Base-by-base conservation (phyloP, 78 protist genomes). In the Dictyostelium firmibasis region DNA sequence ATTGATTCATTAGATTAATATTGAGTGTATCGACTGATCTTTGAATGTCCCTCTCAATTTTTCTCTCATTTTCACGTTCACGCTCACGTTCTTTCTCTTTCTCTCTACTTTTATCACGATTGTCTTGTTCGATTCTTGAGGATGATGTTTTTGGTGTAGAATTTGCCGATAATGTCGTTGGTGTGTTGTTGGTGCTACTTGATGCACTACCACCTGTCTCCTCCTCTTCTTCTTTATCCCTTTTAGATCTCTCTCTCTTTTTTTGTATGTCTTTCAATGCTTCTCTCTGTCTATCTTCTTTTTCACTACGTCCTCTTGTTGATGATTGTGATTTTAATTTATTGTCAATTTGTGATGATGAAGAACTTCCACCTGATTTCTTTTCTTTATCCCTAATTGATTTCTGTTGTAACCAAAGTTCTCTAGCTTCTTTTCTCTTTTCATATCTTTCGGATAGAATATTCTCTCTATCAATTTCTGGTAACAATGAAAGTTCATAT, bases 381-480 rank as follows among this genome's bases (percentile, higher is more conserved):
- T 83, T 83, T 6, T 29, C 76, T 36, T 38, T 29, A 13, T 86
- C 81, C 53, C 35, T 38, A 8, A 23, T 29, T 57, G 67, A 57
- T 77, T 88, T 77, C 64, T 79, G 60, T 88, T 60, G 72, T 36
- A 74, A 9, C 83, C 81, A 85, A 35, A 27, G 82, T 64, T 88
- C 93, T 44, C 50, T 76, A 27, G 75, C 38, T 31, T 88, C 83
- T 64, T 76, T 88, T 88, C 93, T 88, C 29, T 67, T 35, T 62
- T 88, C 93, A 60, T 79, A 88, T 78, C 93, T 78, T 29, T 10
- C 33, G 14, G 86, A 57, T 33, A 88, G 16, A 29, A 88, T 78
- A 11, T 88, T 79, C 79, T 88, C 93, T 88, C 93, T 88, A 29
- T 88, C 93, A 47, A 88, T 16, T 31, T 79, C 76, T n/a, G 93